Evolutionary conservation across 1,284 basidiomycete species (phyloP).

Genomic region (Rhodotorula glutinis): DNA sequence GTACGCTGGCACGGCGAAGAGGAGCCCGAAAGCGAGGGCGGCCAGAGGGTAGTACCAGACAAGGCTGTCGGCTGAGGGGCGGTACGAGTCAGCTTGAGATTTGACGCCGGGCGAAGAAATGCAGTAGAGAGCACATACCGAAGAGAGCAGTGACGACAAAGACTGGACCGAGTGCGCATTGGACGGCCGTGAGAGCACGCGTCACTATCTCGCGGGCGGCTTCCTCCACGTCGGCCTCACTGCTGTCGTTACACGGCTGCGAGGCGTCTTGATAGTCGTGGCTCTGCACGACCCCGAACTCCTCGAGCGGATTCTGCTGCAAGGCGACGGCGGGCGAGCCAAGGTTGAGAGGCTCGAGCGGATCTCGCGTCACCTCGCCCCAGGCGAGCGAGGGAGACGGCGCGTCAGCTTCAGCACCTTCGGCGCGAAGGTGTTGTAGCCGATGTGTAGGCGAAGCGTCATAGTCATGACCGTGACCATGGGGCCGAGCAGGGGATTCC

Average conservation of each 20-base stretch:
- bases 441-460: conserved; percentile 14
- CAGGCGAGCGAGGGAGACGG: conserved; percentile 9
- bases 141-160: conserved; percentile 45
- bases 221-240: background rate
- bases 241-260: conserved; percentile 46
- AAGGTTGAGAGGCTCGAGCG: background rate
- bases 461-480: background rate
- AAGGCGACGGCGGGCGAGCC: background rate
- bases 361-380: conserved; percentile 11
- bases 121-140: conserved; percentile 4
- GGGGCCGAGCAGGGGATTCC: too few relatives aligned
- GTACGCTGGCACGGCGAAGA: conserved; percentile 59
- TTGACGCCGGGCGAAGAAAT: background rate
- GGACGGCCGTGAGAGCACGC: conserved; percentile 74
- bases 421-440: conserved; percentile 21
- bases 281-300: conserved; percentile 15
- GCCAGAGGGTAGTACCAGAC: conserved; percentile 60
- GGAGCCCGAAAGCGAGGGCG: conserved; percentile 58
- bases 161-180: conserved; percentile 73
- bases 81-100: background rate
- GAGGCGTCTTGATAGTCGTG: conserved; percentile 8
- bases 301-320: conserved; percentile 9
- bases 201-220: conserved; percentile 56
- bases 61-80: conserved; percentile 56
- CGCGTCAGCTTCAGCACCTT: conserved; percentile 12